Evolutionary conservation across 2,329 filamentous ascomycete genomes (phyloP).

Genomic region (Verticillium albo-atrum): DNA sequence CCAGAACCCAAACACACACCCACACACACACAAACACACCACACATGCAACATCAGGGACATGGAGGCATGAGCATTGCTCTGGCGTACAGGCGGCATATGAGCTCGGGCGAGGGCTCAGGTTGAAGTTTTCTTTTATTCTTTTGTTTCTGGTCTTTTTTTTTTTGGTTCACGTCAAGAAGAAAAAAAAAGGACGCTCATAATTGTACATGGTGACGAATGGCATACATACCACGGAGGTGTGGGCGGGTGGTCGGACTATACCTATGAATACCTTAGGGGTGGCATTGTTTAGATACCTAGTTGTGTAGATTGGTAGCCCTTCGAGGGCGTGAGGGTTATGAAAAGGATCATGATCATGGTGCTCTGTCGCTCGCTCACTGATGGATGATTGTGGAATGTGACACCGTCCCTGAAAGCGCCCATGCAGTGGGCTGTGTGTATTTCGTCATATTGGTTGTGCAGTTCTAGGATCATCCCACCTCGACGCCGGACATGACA

Average conservation of each 20-base stretch:
- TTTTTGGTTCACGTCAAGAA: not conserved
- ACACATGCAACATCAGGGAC: not conserved
- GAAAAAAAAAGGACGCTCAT: conserved; percentile 2
- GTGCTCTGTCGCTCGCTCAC: not conserved
- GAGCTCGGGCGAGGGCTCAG: not conserved
- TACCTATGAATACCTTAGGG: not conserved
- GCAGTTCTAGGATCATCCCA: not conserved
- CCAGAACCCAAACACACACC: not conserved
- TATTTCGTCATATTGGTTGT: not conserved
- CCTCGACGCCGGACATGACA: not conserved
- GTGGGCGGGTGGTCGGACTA: not conserved
- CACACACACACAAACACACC: not conserved
- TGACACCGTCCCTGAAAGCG: not conserved
- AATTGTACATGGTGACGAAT: conserved; percentile 6
- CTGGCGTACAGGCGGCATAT: not conserved
- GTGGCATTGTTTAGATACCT: not conserved
- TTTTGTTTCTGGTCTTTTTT: not conserved
- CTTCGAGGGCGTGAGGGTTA: not conserved
- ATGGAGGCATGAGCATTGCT: not conserved
- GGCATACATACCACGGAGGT: not conserved
- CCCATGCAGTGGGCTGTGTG: not conserved
- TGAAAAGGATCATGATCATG: not conserved
- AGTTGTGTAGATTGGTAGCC: not conserved
- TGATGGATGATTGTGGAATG: not conserved
- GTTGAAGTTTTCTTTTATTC: not conserved